Base-by-base conservation (phyloP, 2,329 filamentous ascomycete species). In the Cercospora berteroae region DNA sequence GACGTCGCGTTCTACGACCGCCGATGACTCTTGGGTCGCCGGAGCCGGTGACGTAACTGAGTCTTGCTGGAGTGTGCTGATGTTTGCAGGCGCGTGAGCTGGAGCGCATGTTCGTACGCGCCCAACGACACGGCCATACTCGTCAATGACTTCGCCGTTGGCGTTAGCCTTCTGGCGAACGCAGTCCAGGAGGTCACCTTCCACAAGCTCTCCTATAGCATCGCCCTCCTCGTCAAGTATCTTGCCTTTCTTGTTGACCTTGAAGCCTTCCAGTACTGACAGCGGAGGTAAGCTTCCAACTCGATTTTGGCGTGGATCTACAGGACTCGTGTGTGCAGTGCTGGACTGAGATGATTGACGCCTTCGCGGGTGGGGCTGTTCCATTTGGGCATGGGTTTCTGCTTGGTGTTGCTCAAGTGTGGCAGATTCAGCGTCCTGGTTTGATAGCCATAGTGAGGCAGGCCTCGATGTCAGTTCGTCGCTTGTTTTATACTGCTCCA, bases 241-340 rank as follows among this genome's bases (percentile, higher is more conserved):
- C 71, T 81, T 81, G 73, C 82, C 82, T 73, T 83, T 84, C 78
- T 84, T 85, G 77, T 85, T 86, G 73, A 86, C 83, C 75, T 85
- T 85, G 60, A 83, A 79, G 60, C 84, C 82, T 73, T 85, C 79
- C 50, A 84, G 67, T 68, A 81, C 81, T 12, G 78, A 79, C 5
- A 83, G 75, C 50, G 80, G 78, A 59, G 80, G 60, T 23, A 48
- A 62, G 52, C 61, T 68, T n/a, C 27, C 61, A 27, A 56, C 31
- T 23, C 31, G 48, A n/a, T n/a, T 25, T 9, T 25, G 48, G 23
- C 23, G 20, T 25, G 48, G 5, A 2, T 36, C 55, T 5, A 36
- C 55, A 58, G 18, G 55, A 31, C 20, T 29, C 10, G 29, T 58
- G 27, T 36, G 27, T 36, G 29, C 12, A 7, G n/a, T 12, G 13